Conservation (phyloP, 1,284 basidiomycete genomes). For the Tremellales sp. region DNA sequence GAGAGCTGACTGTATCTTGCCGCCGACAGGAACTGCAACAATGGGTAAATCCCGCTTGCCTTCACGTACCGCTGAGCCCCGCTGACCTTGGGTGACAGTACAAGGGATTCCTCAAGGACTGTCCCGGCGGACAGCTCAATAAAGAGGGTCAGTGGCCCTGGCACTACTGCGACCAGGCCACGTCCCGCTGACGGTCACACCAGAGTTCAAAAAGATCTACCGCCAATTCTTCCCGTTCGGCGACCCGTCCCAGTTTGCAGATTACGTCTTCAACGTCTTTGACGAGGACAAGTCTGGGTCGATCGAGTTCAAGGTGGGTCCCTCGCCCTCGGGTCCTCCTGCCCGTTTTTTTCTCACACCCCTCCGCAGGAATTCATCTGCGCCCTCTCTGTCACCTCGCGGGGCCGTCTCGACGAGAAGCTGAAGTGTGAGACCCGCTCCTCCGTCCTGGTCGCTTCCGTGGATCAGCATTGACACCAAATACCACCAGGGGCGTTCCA, state of each 20-base stretch:
- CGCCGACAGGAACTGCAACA: conserved; percentile 77
- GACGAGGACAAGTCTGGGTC: conserved; percentile 93
- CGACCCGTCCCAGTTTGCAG: conserved; percentile 93
- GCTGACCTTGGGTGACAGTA: conserved; percentile 57
- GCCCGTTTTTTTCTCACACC: no score
- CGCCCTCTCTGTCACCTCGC: conserved; percentile 88
- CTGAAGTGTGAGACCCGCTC: conserved; percentile 74
- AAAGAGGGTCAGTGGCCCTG: conserved; percentile 61
- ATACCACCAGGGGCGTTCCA: conserved; percentile 90
- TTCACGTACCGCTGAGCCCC: background rate
- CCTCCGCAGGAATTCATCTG: conserved; percentile 82
- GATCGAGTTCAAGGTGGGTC: conserved; percentile 76
- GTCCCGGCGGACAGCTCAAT: conserved; percentile 93
- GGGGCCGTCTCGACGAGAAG: conserved; percentile 95
- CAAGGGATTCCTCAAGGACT: conserved; percentile 99
- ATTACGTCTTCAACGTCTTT: conserved; percentile 97
- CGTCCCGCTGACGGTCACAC: conserved; percentile 5
- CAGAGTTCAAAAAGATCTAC: conserved; percentile 95
- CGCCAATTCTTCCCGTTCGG: conserved; percentile 99
- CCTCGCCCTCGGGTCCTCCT: conserved; percentile 38
- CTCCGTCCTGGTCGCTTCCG: conserved; percentile 1
- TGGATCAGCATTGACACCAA: conserved; percentile 2
- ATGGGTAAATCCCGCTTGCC: conserved; percentile 56
- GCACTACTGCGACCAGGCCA: no score
- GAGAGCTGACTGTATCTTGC: no score